A percentile compares a stretch with the other conserved stretches of the same genome.
Conservation (phyloP, 169 alveolate species). For the Cyclospora cayetanensis region DNA sequence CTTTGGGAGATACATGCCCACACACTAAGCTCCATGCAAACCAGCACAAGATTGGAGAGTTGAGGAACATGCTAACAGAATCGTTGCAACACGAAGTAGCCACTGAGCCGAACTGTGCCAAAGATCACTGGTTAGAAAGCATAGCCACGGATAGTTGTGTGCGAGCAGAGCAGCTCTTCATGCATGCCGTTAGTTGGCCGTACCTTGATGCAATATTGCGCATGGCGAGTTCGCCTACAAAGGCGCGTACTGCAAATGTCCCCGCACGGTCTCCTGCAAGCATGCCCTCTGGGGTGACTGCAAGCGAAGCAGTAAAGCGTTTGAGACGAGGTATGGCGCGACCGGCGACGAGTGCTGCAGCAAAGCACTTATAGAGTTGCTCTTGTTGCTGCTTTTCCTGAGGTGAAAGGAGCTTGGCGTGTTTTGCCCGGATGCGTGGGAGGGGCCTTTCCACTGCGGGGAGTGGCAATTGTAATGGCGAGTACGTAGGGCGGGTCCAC, state of each 20-base stretch:
- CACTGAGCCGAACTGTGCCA: no score
- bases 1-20: no score
- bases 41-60: no score
- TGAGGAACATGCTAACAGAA: no score
- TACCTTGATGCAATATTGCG: conserved; percentile 41
- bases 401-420: neutral
- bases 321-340: neutral
- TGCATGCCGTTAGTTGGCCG: neutral
- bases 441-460: conserved; percentile 64
- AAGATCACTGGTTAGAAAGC: no score
- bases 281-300: conserved; percentile 39
- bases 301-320: conserved; percentile 7
- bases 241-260: conserved; percentile 56
- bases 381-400: conserved; percentile 50
- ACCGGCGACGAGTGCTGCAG: conserved; percentile 56
- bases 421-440: neutral
- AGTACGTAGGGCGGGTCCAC: conserved; percentile 52
- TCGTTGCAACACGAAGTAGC: no score
- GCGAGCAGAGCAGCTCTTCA: neutral
- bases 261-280: conserved; percentile 41
- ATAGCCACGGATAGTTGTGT: neutral
- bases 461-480: conserved; percentile 50
- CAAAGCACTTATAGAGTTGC: conserved; percentile 33
- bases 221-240: conserved; percentile 39
- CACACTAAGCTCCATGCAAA: no score